These are phyloP conservation scores for Pseudognaphalium luteoalbum DNA, from an alignment of 129 eudicot genomes.

Conservation along the genomic window DNA sequence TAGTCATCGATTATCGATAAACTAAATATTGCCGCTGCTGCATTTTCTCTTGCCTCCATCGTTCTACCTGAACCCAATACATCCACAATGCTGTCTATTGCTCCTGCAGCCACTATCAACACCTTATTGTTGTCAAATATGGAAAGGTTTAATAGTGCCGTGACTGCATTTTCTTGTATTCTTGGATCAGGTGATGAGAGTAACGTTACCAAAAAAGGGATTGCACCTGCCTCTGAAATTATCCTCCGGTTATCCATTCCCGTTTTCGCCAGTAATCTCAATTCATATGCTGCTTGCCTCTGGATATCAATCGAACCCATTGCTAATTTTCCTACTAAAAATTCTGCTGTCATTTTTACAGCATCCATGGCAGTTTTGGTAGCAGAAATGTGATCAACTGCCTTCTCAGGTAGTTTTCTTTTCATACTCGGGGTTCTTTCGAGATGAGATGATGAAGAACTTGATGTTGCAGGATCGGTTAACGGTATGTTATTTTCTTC, in stretches of 20 bases:
- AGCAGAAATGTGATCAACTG: constrained; percentile 66
- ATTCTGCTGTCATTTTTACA: constrained; percentile 72
- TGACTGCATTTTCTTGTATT: constrained; percentile 87
- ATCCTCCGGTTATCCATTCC: constrained; percentile 75
- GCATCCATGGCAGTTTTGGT: constrained; percentile 69
- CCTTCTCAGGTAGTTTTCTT: constrained; percentile 52
- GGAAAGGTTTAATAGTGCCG: constrained; percentile 85
- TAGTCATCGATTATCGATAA: constrained; percentile 67
- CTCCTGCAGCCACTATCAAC: constrained; percentile 79
- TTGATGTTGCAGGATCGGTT: constrained; percentile 42
- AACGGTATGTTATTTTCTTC: constrained; percentile 65
- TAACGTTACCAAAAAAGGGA: constrained; percentile 72
- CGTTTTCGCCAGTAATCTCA: constrained; percentile 71
- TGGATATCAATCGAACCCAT: constrained; percentile 66
- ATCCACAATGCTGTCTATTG: constrained; percentile 55
- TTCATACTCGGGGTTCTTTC: constrained; percentile 53
- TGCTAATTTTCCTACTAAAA: constrained; percentile 72
- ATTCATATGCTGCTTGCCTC: constrained; percentile 75
- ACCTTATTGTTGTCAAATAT: constrained; percentile 75
- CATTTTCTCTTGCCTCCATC: constrained; percentile 85
- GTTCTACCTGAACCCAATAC: constrained; percentile 63
- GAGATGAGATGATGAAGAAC: constrained; percentile 44
- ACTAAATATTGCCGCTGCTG: constrained; percentile 82
- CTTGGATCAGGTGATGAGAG: constrained; percentile 58
- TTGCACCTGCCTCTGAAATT: constrained; percentile 88